phyloP scores from a whole-genome alignment of 202 grass and related monocot genomes.

The Schoenoplectus tabernaemontani region DNA sequence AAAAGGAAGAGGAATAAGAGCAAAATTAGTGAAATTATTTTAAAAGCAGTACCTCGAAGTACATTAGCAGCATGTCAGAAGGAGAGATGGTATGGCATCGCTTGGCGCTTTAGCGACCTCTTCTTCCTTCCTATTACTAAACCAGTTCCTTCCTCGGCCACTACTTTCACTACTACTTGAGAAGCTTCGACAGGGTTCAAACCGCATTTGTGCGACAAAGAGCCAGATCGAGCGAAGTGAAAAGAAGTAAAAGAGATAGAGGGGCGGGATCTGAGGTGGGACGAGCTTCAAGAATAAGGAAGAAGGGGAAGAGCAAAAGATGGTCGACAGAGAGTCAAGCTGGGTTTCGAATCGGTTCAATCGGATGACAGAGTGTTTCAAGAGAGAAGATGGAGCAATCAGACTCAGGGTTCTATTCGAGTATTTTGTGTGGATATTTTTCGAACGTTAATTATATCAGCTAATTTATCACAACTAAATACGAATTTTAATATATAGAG shows the following conservation, averaged over 20 bases:
- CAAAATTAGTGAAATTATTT: background rate
- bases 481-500: too few species aligned
- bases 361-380: too few species aligned
- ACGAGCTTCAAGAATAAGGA: slow-evolving; percentile 15
- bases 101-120: background rate
- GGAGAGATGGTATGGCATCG: slow-evolving; percentile 12
- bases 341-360: too few species aligned
- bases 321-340: too few species aligned
- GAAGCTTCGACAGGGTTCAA: background rate
- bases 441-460: too few species aligned
- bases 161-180: background rate
- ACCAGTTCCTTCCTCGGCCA: background rate
- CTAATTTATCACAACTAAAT: too few species aligned
- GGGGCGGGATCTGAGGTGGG: background rate
- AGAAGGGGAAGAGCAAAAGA: slow-evolving; percentile 15
- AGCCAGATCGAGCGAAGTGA: background rate
- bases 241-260: background rate
- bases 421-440: too few species aligned
- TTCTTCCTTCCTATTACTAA: background rate
- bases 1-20: background rate
- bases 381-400: too few species aligned
- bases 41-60: slow-evolving; percentile 7
- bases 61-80: slow-evolving; percentile 21
- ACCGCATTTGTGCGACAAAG: background rate
- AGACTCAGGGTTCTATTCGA: too few species aligned